A percentile compares a stretch with the other conserved stretches of the same genome.
Evolutionary conservation across 2,329 filamentous ascomycete species (phyloP).

Genomic region (Didymellaceae sp.): DNA sequence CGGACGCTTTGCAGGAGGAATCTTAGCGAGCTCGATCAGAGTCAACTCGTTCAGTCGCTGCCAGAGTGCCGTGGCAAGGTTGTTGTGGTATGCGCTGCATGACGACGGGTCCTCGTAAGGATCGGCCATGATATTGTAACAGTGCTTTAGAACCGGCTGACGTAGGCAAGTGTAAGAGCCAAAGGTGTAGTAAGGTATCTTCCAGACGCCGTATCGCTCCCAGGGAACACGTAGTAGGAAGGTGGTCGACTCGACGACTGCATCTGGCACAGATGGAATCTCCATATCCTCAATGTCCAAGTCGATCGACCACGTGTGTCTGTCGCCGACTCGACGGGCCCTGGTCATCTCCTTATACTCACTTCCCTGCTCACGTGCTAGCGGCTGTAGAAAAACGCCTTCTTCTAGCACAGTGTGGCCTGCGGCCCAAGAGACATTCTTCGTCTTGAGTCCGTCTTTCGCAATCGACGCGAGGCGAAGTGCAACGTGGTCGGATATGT

Average conservation of each 20-base stretch:
- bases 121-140: not conserved
- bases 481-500: not conserved
- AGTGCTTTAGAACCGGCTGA: not conserved
- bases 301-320: conserved; percentile 7
- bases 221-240: not conserved
- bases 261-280: not conserved
- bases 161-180: not conserved
- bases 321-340: conserved; percentile 12
- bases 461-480: not conserved
- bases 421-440: not conserved
- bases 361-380: not conserved
- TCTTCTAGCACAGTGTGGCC: not conserved
- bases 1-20: not conserved
- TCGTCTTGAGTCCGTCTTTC: not conserved
- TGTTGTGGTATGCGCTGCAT: not conserved
- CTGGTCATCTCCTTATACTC: not conserved
- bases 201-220: not conserved
- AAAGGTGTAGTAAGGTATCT: too few species aligned
- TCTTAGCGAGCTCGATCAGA: not conserved
- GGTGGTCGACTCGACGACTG: not conserved
- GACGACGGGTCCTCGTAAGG: too few species aligned
- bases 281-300: not conserved
- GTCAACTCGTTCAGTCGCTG: not conserved
- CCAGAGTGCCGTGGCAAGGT: not conserved
- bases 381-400: not conserved